Evolutionary conservation across 192 early-diverging fungal species (phyloP), one percentile per base, ranked within the genome.

Genomic region (Spizellomyces punctatus): DNA sequence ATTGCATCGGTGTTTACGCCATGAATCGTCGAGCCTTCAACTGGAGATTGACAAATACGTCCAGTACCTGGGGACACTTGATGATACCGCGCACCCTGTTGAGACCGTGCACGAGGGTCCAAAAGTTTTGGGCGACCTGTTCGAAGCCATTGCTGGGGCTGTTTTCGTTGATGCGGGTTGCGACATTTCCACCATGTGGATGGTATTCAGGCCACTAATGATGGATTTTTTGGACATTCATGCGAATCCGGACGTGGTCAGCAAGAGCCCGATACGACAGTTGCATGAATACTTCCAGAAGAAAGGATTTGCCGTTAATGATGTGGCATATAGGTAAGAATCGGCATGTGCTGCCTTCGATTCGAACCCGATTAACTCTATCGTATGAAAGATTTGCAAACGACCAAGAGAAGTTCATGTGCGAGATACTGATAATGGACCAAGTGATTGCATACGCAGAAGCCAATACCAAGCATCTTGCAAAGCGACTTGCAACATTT

Each of bases 121-220:
- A 10, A 94, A 95, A 65, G 90, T 93, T 0, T 76, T 95, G 54
- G 92, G 91, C 7, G 95, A 96, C 80, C 70, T 95, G 4, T 86
- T 94, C 42, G 95, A 95, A 77, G 89, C 90, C 49, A 83, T 94
- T 47, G 60, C 93, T 12, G 95, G 93, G 1, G 92, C 93, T 6
- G 79, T 94, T 12, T 92, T 91, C 67, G 83, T 96, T 16, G 94
- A 98, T 71, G 84, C 88, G 41, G 89, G 86, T 0, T 92, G 90
- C 73, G 74, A 89, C 69, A 58, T 91, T 59, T 79, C 74, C 0
- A 45, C 56, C 10, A 70, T 83, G 36, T 83, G 76, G 80, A 22
- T 48, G 43, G 79, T 79, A 14, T 66, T 83, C 44, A 77, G 74
- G 64, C 82, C 82, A 16, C n/a, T 83, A 19, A 66, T 83, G 65